Conservation (phyloP, 208 protist genomes). For the Leishmania turanica region DNA sequence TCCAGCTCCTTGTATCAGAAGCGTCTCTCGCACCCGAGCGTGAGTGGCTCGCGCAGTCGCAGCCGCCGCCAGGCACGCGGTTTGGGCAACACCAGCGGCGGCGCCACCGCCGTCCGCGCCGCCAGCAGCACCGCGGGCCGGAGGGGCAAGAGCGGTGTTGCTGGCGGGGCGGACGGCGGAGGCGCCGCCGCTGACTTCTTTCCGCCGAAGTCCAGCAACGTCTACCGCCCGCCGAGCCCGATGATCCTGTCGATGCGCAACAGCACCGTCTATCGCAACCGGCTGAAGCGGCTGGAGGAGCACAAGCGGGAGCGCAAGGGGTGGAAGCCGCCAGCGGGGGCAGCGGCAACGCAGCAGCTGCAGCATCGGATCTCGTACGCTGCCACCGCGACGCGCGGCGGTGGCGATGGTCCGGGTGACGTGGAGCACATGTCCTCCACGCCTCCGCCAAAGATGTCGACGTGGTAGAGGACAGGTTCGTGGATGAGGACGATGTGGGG, state of each 20-base stretch:
- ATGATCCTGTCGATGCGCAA: slow-evolving; percentile 89
- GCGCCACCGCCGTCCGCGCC: background rate
- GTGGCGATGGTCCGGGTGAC: slow-evolving; percentile 4
- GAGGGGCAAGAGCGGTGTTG: background rate
- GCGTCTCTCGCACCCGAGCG: slow-evolving; percentile 4
- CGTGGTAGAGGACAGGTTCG: slow-evolving; percentile 6
- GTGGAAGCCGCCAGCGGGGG: background rate
- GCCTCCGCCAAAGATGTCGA: slow-evolving; percentile 6
- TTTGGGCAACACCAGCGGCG: background rate
- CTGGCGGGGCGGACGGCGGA: background rate
- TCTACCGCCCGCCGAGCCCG: slow-evolving; percentile 78
- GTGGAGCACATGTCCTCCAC: slow-evolving; percentile 1
- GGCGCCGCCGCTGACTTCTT: slow-evolving; percentile 46
- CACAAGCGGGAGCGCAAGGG: slow-evolving; percentile 10
- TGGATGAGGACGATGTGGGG: background rate
- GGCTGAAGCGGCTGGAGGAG: slow-evolving; percentile 33
- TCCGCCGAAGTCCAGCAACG: slow-evolving; percentile 38
- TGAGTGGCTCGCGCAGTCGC: background rate
- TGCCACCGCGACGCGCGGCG: background rate
- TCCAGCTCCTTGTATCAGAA: background rate
- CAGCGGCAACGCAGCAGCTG: background rate
- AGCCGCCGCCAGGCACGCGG: slow-evolving; percentile 3
- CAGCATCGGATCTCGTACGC: background rate
- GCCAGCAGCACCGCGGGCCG: too few species aligned
- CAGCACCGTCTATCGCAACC: slow-evolving; percentile 45